These are phyloP conservation scores for Nannizziopsis arthrosporioides DNA, from an alignment of 2,329 filamentous ascomycete species.

Conservation along the genomic window DNA sequence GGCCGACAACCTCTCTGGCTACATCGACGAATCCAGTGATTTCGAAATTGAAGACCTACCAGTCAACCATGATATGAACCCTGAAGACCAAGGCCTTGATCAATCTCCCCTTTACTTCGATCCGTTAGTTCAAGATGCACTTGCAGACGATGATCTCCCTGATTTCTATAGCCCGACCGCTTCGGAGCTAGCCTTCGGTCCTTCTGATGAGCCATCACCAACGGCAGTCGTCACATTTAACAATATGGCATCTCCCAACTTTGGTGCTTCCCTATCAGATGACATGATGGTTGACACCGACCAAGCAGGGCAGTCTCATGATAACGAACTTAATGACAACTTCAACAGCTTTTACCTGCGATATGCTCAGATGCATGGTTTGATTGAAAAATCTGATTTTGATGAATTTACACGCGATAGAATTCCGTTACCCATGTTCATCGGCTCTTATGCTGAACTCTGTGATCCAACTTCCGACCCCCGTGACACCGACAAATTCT, in stretches of 20 bases:
- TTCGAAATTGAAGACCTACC: no score
- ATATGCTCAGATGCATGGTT: slow-evolving; percentile 1
- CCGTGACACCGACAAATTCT: slow-evolving; percentile 13
- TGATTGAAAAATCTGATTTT: slow-evolving; percentile 12
- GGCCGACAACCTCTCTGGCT: neutral
- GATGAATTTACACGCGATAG: slow-evolving; percentile 10
- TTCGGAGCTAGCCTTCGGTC: slow-evolving; percentile 2
- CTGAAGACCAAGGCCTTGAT: neutral
- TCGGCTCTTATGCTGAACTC: neutral
- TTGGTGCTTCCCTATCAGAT: neutral
- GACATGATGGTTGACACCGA: neutral
- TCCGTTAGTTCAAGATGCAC: neutral
- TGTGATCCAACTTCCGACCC: slow-evolving; percentile 5
- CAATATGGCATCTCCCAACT: neutral
- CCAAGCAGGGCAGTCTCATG: neutral
- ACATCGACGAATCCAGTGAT: neutral
- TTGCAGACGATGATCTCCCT: neutral
- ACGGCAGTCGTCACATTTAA: neutral
- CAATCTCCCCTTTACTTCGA: neutral
- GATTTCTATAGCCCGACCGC: neutral
- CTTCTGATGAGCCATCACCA: slow-evolving; percentile 1
- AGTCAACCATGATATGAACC: no score
- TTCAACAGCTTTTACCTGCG: neutral
- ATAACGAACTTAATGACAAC: slow-evolving; percentile 3
- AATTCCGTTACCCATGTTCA: neutral